Evolutionary conservation across 2,329 filamentous ascomycete genomes (phyloP).

Genomic region (Penicillium frequentans): DNA sequence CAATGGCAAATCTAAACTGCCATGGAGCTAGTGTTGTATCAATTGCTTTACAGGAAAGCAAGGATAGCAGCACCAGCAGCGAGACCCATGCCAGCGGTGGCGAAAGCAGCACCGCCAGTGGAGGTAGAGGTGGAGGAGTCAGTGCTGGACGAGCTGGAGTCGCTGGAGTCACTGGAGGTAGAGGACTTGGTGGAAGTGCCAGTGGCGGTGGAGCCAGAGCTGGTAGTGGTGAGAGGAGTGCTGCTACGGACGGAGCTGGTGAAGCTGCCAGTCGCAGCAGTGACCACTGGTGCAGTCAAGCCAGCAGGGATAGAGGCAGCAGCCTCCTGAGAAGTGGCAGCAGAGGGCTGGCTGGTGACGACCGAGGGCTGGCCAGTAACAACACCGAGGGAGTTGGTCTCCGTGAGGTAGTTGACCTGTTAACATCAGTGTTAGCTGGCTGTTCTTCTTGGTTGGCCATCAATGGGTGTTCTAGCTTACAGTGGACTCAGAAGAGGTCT

Average conservation of each 20-base stretch:
- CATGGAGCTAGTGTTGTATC: not conserved
- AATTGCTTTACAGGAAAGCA: constrained; percentile 41
- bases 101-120: constrained; percentile 34
- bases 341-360: constrained; percentile 35
- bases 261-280: constrained; percentile 29
- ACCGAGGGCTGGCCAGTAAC: constrained; percentile 49
- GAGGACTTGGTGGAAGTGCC: constrained; percentile 12
- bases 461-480: not conserved
- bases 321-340: constrained; percentile 33
- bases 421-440: constrained; percentile 7
- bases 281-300: constrained; percentile 28
- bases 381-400: constrained; percentile 52
- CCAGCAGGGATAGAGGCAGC: constrained; percentile 46
- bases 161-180: constrained; percentile 14
- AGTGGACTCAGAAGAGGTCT: not conserved
- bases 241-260: constrained; percentile 22
- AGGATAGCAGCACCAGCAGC: constrained; percentile 45
- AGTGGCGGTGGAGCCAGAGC: constrained; percentile 9
- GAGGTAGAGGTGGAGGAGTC: constrained; percentile 22
- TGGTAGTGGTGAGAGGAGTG: constrained; percentile 9
- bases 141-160: constrained; percentile 8
- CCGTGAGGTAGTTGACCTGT: constrained; percentile 48
- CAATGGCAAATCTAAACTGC: not conserved
- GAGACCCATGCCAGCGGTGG: constrained; percentile 39
- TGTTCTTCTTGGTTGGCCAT: not conserved